Conservation (phyloP, 1,284 basidiomycete species). For the Somion occarium region DNA sequence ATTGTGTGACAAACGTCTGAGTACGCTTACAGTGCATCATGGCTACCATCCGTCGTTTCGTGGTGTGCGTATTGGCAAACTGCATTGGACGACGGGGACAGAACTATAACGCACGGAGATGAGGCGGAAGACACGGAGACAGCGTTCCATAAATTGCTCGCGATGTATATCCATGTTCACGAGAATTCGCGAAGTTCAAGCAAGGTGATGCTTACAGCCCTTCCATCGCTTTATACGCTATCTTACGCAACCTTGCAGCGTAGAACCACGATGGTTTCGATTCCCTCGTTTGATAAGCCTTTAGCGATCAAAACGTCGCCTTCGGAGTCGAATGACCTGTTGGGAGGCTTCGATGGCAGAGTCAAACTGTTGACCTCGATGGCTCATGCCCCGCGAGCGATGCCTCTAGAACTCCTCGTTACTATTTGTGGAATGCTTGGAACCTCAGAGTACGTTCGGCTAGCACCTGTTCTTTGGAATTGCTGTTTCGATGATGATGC, state of each 20-base stretch:
- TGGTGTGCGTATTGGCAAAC: constrained; percentile 44
- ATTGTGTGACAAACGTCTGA: constrained; percentile 4
- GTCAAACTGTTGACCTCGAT: constrained; percentile 38
- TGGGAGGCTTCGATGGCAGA: constrained; percentile 25
- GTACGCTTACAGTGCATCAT: constrained; percentile 40
- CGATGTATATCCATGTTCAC: constrained; percentile 46
- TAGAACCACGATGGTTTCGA: constrained; percentile 26
- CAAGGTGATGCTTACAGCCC: constrained; percentile 32
- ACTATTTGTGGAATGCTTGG: constrained; percentile 50
- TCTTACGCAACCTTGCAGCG: constrained; percentile 12
- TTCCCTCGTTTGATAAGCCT: constrained; percentile 23
- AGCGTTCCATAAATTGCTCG: constrained; percentile 40
- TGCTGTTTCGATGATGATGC: constrained; percentile 40
- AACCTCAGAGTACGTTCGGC: constrained; percentile 39
- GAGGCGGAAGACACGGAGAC: constrained; percentile 38
- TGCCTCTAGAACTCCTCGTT: constrained; percentile 54
- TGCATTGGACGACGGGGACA: constrained; percentile 12
- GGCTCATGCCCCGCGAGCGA: constrained; percentile 39
- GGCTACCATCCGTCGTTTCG: constrained; percentile 47
- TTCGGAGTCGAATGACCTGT: not conserved
- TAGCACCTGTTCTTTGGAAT: constrained; percentile 55
- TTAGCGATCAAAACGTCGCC: constrained; percentile 2
- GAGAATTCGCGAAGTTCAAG: constrained; percentile 37
- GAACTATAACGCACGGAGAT: constrained; percentile 25
- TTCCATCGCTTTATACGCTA: constrained; percentile 3